Base-by-base conservation (phyloP, 805 yeast species). In the Dipodascus albidus region DNA sequence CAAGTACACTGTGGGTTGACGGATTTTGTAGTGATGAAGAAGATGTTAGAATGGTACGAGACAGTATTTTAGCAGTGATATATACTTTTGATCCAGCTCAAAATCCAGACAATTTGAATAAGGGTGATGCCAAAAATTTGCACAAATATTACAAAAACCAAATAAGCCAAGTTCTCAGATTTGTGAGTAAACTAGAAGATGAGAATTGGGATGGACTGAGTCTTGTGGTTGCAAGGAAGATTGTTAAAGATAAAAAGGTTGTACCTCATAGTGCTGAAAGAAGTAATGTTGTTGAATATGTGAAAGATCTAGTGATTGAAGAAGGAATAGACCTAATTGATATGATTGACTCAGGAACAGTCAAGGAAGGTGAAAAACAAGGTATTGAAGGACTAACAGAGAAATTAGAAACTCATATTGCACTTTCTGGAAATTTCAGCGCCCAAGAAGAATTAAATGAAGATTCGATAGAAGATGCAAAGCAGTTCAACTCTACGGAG, bases 51-150 rank as follows among this genome's bases (percentile, higher is more conserved):
- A 38, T 38, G 52, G 73, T 69, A 0, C 58, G 73, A 0, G 65
- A 67, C 11, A 71, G 63, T 14, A 58, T 72, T 1, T 65, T 63
- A 6, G 66, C 69, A n/a, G 61, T 72, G n/a, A 56, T 71, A 11
- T 61, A 58, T 54, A 66, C 70, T 6, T 54, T 67, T 21, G 62
- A 62, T 9, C 53, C 58, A 11, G n/a, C 20, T 38, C 44, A 38
- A 14, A 17, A 38, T 38, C 8, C 3, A 14, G 15, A 38, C 20
- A 14, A 38, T 4, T 17, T 38, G 17, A 14, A 14, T 19, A 38
- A 38, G 20, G 44, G 44, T 3, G 44, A 38, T 11, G 20, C 17
- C 4, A 52, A 52, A 14, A 38, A 48, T 15, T 35, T 50, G 11
- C 52, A 24, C 11, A 53, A 54, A 15, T 53, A 51, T 1, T 51